Evolutionary conservation across 345 rosid species (phyloP), one percentile per base, ranked within the genome.

Genomic region (Lepidium didymum): DNA sequence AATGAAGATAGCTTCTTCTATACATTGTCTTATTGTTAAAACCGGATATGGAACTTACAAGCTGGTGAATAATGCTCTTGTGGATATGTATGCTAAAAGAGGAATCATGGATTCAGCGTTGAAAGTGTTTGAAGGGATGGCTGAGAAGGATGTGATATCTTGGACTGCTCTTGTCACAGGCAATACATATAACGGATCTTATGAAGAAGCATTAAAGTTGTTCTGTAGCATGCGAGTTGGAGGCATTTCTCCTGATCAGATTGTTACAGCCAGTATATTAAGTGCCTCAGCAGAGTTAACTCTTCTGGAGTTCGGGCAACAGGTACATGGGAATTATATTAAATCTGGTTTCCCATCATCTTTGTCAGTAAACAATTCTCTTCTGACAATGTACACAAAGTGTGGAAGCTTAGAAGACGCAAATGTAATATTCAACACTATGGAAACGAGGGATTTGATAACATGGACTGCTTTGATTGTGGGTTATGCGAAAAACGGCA

Each of bases 81-180:
- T 91, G 8, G 97, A 91, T 78, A 79, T 85, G 95, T 91, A 86
- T 74, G 96, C 98, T 34, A 93, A 93, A 81, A 83, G 80, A 66
- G 83, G 89, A 25, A 68, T 55, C 69, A 60, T 81, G 69, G 84
- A 75, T 57, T 82, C 66, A 3, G 97, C 97, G 0, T 46, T 78
- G 25, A 65, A 56, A 72, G 87, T 87, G 35, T 94, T 94, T 75
- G 78, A 81, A 75, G 33, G 53, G 65, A 91, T 91, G 86, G 61
- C 15, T 35, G 82, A 79, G 58, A 91, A 76, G 75, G 97, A 94
- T 66, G 86, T 94, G 31, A 70, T 94, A 73, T 82, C 97, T 8
- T 94, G 99, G 99, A 90, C 97, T 16, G 90, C 97, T 53, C 80
- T 94, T 65, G 82, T 94, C 65, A 87, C 96, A 11, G 97, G 99